A percentile compares a stretch with the other conserved stretches of the same genome.
phyloP scores from a whole-genome alignment of 176 grass and related monocot species.

The Zoysia pacifica region DNA sequence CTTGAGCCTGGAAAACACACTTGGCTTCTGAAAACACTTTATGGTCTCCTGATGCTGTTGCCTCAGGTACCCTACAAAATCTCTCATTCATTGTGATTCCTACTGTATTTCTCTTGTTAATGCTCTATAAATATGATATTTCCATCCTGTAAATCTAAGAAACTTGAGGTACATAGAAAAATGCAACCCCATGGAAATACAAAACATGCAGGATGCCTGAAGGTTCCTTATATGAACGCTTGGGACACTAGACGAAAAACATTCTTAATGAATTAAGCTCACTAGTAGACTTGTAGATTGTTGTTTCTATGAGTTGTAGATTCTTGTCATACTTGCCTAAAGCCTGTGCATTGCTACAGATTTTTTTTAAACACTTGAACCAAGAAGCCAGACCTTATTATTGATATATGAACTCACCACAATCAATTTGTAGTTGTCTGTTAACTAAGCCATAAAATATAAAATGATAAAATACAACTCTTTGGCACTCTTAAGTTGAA shows the following conservation, averaged over 20 bases:
- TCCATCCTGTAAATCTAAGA: constrained; percentile 9
- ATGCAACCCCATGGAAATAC: constrained; percentile 7
- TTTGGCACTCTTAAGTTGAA: too few relatives aligned
- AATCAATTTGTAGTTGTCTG: too few relatives aligned
- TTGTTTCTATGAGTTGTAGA: neutral
- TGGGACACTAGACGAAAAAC: neutral
- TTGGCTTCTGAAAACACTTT: constrained; percentile 96
- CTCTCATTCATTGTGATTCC: constrained; percentile 1
- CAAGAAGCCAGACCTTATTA: too few relatives aligned
- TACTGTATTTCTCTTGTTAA: constrained; percentile 9
- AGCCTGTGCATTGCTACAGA: too few relatives aligned
- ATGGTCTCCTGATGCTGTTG: constrained; percentile 94
- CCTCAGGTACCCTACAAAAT: constrained; percentile 72
- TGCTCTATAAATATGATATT: constrained; percentile 28
- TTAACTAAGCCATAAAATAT: too few relatives aligned
- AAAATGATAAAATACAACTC: too few relatives aligned
- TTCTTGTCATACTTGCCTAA: neutral
- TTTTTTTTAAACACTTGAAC: too few relatives aligned
- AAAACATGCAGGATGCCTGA: neutral
- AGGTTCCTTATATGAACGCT: constrained; percentile 10
- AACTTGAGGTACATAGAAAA: constrained; percentile 12
- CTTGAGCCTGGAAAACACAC: constrained; percentile 93
- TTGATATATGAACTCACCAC: too few relatives aligned
- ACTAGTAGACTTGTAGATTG: neutral
- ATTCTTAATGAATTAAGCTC: constrained; percentile 1